Base-by-base conservation (phyloP, 768 basidiomycete species). In the Russula griseocarnosa region DNA sequence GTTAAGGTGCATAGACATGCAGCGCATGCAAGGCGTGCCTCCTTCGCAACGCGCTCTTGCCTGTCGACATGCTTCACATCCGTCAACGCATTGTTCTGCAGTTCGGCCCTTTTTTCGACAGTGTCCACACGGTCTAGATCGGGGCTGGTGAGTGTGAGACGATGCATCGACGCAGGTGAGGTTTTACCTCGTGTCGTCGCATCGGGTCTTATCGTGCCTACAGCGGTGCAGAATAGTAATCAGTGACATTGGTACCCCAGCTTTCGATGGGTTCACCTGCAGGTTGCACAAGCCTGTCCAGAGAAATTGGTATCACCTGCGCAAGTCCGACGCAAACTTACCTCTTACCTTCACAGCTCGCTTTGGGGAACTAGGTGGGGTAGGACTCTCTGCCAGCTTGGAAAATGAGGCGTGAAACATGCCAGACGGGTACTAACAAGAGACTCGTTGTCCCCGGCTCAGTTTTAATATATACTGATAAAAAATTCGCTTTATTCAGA, bases 181-280 rank as follows among this genome's bases (percentile, higher is more conserved):
- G 14, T 70, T 67, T 67, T 71, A 84, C 84, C 83, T 79, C 62
- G 76, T 73, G 18, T 85, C 85, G 69, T 84, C 81, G 70, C 86
- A 86, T 5, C 83, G 79, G 63, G 83, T 79, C 71, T 86, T 86
- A 72, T 85, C 82, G 38, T 81, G 82, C 73, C 85, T 86, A 63
- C 40, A 59, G 36, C 60, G 52, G 59, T 68, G 58, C 70, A 63
- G 46, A 36, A 8, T 50, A 67, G 60, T 11, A 56, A 42, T 24
- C 34, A 65, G 53, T 53, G 59, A 8, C 56, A 40, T n/a, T 22
- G 32, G n/a, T 20, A 46, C 44, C 40, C 26, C 67, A 52, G 40
- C 57, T 47, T 47, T 67, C 75, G 20, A 40, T 10, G 18, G 30
- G 20, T 44, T 73, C 75, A 78, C 84, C 84, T 84, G 79, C 85